Conservation (phyloP, 352 stramenopile species). For the Pythium rhizo-oryzae region DNA sequence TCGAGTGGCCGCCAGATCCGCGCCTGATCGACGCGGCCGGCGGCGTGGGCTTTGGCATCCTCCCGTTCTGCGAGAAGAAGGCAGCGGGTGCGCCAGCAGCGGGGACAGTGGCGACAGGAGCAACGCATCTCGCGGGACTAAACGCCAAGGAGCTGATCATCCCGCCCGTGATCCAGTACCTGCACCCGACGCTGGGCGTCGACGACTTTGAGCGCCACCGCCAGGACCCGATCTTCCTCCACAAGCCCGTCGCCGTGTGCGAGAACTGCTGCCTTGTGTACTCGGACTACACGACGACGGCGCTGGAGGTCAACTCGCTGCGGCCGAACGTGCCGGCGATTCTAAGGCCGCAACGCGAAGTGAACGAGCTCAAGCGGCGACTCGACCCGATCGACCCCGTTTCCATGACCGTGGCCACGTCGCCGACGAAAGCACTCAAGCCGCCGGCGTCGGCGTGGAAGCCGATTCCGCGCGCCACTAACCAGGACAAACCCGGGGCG, state of each 20-base stretch:
- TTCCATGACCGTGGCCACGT: not conserved
- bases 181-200: constrained; percentile 86
- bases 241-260: constrained; percentile 92
- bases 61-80: constrained; percentile 45
- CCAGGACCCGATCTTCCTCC: constrained; percentile 93
- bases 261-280: constrained; percentile 95
- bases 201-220: constrained; percentile 90
- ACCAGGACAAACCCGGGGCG: not conserved
- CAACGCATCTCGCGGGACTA: constrained; percentile 20
- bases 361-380: constrained; percentile 45
- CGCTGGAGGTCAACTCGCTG: constrained; percentile 74
- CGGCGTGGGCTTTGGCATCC: constrained; percentile 92
- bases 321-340: constrained; percentile 63
- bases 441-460: constrained; percentile 62
- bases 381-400: constrained; percentile 49
- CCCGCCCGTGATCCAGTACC: constrained; percentile 91
- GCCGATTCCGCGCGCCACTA: constrained; percentile 31
- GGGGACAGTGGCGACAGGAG: not conserved
- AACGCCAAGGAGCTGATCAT: constrained; percentile 74
- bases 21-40: constrained; percentile 90
- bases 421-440: constrained; percentile 28
- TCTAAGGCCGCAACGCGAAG: constrained; percentile 59
- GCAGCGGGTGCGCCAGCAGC: not conserved
- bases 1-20: constrained; percentile 91
- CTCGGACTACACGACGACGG: constrained; percentile 81